A percentile compares a stretch with the other conserved stretches of the same genome.
Conservation (phyloP, 441 rosid genomes). For the Cnidoscolus chayamansa region DNA sequence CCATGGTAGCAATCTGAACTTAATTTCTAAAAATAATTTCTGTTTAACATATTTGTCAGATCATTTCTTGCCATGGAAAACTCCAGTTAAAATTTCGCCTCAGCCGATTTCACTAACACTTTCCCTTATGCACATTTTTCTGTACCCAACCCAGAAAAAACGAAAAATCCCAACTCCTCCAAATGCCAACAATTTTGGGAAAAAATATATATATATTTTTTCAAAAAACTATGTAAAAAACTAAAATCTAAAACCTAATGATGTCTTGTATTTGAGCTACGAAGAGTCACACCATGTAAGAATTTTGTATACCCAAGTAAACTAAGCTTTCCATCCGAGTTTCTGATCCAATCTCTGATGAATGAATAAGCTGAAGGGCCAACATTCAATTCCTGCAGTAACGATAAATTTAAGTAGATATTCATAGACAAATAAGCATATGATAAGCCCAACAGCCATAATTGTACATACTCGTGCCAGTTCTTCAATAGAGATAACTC, state of each 20-base stretch:
- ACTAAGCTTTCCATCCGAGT: constrained; percentile 79
- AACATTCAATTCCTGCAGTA: constrained; percentile 74
- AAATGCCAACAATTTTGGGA: constrained; percentile 22
- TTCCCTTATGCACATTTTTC: constrained; percentile 45
- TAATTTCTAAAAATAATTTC: too few relatives aligned
- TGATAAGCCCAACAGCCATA: neutral
- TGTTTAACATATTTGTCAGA: neutral
- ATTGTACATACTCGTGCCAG: constrained; percentile 62
- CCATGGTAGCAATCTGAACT: too few relatives aligned
- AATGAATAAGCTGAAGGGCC: constrained; percentile 70
- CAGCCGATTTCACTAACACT: constrained; percentile 28
- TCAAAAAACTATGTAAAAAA: constrained; percentile 22
- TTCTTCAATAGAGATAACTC: constrained; percentile 74
- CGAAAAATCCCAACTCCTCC: constrained; percentile 13
- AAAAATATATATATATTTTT: neutral
- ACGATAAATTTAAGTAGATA: neutral
- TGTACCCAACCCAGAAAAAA: constrained; percentile 40
- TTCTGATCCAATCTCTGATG: constrained; percentile 77
- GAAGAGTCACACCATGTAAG: constrained; percentile 90
- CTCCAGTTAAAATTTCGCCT: constrained; percentile 21
- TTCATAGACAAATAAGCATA: neutral
- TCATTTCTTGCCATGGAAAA: neutral
- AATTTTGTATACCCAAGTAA: constrained; percentile 81
- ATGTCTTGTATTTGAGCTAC: constrained; percentile 78
- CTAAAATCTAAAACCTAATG: constrained; percentile 41